Base-by-base conservation (phyloP, 2,329 filamentous ascomycete species). In the Ophiostoma populinum region DNA sequence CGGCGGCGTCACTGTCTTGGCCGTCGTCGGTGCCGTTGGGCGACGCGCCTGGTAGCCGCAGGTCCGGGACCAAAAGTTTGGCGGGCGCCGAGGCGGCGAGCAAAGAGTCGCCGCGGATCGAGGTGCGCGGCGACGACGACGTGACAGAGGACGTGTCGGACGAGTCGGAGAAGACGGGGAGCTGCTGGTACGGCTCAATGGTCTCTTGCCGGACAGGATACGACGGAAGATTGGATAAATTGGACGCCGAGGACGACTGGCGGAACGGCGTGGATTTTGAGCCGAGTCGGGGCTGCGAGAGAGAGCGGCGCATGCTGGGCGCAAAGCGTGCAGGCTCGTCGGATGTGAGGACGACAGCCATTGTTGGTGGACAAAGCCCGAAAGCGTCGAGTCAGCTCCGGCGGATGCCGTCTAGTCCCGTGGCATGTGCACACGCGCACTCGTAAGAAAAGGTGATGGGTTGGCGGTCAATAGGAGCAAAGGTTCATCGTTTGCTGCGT, bases 301-400 rank as follows among this genome's bases (percentile, higher is more conserved):
- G 67, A 10, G 71, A 74, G 40, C 71, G 65, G 43, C 63, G 65
- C 45, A 75, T 51, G 17, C 61, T 51, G 32, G 65, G 59, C 12
- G 66, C 58, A 52, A 74, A 75, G 50, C 66, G 67, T 45, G 57
- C 58, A 43, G 56, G 63, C 47, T 75, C 70, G 46, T 75, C 70
- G 12, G 67, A 63, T 28, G 61, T 50, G 40, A 72, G 54, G 45
- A 70, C 66, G 43, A 68, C 63, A 25, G 67, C 67, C 67, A 72
- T 72, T 40, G 5, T 21, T 32, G 3, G 7, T 22, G 3, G 19
- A 17, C 36, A 31, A 34, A 27, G 35, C 37, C 13, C 10, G n/a
- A n/a, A n/a, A n/a, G n/a, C n/a, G n/a, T n/a, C n/a, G n/a, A n/a
- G n/a, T n/a, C n/a, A n/a, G n/a, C n/a, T n/a, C n/a, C n/a, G n/a